Base-by-base conservation (phyloP, 2,329 filamentous ascomycete species). In the Knoxdaviesia proteae region DNA sequence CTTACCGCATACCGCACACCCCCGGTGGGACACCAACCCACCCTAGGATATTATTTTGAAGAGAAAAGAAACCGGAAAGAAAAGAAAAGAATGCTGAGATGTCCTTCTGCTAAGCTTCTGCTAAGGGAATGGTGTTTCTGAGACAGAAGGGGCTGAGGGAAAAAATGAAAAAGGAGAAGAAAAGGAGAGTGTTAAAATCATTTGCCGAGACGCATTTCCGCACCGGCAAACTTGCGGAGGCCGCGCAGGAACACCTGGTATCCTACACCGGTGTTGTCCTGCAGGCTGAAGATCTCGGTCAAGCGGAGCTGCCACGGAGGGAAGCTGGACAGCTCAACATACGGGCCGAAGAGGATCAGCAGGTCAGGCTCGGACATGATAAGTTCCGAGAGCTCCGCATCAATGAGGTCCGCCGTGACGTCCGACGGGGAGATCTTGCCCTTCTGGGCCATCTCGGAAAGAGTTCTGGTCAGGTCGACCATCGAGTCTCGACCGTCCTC, bases 241-340 rank as follows among this genome's bases (percentile, higher is more conserved):
- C 80, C 88, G 48, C 79, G 71, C 49, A 96, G 65, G 58, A 96
- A 98, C 32, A 93, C 80, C 55, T 94, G 87, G 58, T 98, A 98
- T 38, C 86, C 86, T 11, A 98, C 87, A 1, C 77, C 77, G 48
- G 80, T 71, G 57, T 84, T 84, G 54, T 87, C 81, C 44, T 71
- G 69, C 8, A 82, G 64, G 52, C 77, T 74, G 57, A 87, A 94
- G 45, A 98, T 94, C 65, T 98, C 90, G 0, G 87, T 94, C 54
- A 98, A 63, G 38, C 90, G 74, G 47, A 96, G 72, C 61, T 94
- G 90, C 90, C 90, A 98, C 1, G 90, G 90, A 7, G 90, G 90
- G 56, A 96, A 98, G 7, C 90, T 86, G 43, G 84, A 78, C 38
- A 98, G 62, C 56, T 86, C 78, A 43, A 96, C 75, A 41, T 77